Conservation (phyloP, 345 rosid species). For the Hibiscus tridactylites region DNA sequence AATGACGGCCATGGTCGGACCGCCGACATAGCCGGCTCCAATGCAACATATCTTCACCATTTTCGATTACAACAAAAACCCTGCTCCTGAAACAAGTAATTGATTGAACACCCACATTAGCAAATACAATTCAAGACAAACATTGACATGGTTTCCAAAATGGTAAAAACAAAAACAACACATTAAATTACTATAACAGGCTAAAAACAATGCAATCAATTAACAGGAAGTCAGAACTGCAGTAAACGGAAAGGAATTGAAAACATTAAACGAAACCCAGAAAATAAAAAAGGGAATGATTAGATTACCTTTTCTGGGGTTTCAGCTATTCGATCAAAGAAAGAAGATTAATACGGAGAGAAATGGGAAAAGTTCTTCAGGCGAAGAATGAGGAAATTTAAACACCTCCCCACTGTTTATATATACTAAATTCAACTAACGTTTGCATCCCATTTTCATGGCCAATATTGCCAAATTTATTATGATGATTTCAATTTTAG, state of each 20-base stretch:
- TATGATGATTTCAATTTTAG: no score
- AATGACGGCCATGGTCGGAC: slow-evolving; percentile 75
- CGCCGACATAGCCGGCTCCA: slow-evolving; percentile 72
- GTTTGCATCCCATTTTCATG: no score
- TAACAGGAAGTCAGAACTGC: neutral
- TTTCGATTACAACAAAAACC: neutral
- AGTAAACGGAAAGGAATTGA: neutral
- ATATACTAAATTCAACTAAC: neutral
- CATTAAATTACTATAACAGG: neutral
- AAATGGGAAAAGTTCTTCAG: neutral
- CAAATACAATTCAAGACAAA: neutral
- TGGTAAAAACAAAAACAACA: no score
- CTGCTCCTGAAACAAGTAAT: neutral
- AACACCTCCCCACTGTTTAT: neutral
- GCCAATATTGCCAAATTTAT: no score
- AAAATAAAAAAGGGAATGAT: neutral
- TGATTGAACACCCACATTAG: neutral
- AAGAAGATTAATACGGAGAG: neutral
- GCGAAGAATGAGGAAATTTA: slow-evolving; percentile 11
- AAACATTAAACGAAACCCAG: neutral
- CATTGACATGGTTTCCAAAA: neutral
- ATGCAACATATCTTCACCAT: slow-evolving; percentile 80
- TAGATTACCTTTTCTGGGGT: neutral
- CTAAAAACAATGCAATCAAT: neutral
- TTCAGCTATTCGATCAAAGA: neutral